Conservation (phyloP, 176 grass and related monocot species). For the Oryza longistaminata region DNA sequence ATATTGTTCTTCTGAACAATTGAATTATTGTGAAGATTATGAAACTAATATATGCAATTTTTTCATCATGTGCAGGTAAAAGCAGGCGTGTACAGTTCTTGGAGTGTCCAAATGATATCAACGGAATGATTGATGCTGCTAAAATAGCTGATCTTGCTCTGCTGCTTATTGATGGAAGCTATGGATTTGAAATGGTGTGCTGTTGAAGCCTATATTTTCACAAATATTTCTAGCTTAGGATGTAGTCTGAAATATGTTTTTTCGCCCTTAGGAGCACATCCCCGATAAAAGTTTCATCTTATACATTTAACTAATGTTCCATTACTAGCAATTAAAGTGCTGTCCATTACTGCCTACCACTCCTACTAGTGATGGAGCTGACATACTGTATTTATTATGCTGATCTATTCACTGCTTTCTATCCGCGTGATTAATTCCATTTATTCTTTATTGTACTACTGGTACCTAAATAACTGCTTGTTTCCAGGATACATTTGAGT, state of each 20-base stretch:
- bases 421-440: neutral
- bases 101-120: constrained; percentile 96
- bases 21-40: constrained; percentile 33
- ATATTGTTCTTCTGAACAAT: neutral
- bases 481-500: constrained; percentile 95
- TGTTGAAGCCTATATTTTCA: constrained; percentile 18
- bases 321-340: neutral
- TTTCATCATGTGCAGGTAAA: constrained; percentile 64
- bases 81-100: constrained; percentile 90
- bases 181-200: constrained; percentile 99
- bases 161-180: constrained; percentile 92
- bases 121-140: constrained; percentile 98
- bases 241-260: neutral
- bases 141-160: constrained; percentile 97
- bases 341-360: neutral
- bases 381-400: neutral
- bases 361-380: too few relatives aligned
- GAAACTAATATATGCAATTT: neutral
- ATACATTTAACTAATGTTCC: constrained; percentile 4
- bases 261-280: neutral
- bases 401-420: constrained; percentile 8
- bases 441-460: constrained; percentile 20
- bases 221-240: constrained; percentile 28
- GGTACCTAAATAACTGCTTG: constrained; percentile 28
- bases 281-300: neutral